These are phyloP conservation scores for Phellopilus nigrolimitatus DNA, from an alignment of 1,284 basidiomycete genomes.

Conservation along the genomic window DNA sequence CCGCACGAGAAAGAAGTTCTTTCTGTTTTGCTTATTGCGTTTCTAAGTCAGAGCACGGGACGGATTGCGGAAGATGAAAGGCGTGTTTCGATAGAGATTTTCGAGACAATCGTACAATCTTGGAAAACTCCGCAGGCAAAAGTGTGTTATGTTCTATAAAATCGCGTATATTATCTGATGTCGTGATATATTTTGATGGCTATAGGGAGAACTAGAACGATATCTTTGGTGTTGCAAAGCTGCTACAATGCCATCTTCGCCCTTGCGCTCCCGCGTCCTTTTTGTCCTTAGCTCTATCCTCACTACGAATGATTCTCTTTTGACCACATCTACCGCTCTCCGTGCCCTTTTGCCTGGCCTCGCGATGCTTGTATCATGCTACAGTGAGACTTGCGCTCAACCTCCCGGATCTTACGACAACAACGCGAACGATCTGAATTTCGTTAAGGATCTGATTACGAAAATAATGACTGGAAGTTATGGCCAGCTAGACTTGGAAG, in stretches of 20 bases:
- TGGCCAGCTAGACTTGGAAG: conserved; percentile 28
- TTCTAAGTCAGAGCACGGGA: conserved; percentile 37
- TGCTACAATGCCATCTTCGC: conserved; percentile 35
- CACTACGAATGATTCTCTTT: conserved; percentile 39
- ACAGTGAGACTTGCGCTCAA: not conserved
- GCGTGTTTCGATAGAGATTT: conserved; percentile 52
- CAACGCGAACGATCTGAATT: conserved; percentile 26
- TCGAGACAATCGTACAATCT: conserved; percentile 49
- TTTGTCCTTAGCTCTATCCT: conserved; percentile 43
- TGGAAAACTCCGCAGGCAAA: conserved; percentile 53
- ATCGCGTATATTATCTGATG: not conserved
- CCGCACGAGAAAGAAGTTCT: conserved; percentile 57
- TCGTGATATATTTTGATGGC: conserved; percentile 4
- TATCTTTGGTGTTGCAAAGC: conserved; percentile 66
- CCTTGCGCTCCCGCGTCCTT: conserved; percentile 44
- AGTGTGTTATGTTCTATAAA: conserved; percentile 26
- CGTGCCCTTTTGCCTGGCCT: conserved; percentile 49
- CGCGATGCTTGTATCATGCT: conserved; percentile 39
- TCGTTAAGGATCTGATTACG: conserved; percentile 29
- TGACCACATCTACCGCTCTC: conserved; percentile 43
- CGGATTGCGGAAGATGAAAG: conserved; percentile 44
- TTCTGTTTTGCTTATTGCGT: conserved; percentile 52
- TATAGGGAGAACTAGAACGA: conserved; percentile 49
- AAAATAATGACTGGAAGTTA: conserved; percentile 29
- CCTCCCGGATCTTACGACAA: not conserved